Conservation (phyloP, 805 yeast species). For the Brettanomyces sp. region DNA sequence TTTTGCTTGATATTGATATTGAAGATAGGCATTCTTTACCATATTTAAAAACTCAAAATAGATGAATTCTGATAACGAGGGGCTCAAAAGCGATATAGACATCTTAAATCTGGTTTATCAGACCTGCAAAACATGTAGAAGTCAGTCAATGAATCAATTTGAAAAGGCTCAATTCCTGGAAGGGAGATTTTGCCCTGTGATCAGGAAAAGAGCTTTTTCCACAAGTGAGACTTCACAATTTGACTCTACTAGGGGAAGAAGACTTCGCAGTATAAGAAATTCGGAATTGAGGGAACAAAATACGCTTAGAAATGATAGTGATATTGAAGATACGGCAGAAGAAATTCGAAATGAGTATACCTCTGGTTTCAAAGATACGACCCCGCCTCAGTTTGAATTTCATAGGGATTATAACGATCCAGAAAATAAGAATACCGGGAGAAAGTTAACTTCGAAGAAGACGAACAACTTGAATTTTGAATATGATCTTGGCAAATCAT, state of each 20-base stretch:
- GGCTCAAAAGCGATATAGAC: slow-evolving; percentile 16
- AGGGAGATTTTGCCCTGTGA: slow-evolving; percentile 5
- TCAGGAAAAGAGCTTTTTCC: slow-evolving; percentile 48
- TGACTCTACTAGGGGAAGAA: slow-evolving; percentile 28
- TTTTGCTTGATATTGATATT: no score
- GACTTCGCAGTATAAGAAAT: slow-evolving; percentile 5
- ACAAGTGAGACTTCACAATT: slow-evolving; percentile 58
- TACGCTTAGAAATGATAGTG: background rate
- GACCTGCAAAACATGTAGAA: background rate
- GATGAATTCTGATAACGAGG: slow-evolving; percentile 20
- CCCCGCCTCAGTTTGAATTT: no score
- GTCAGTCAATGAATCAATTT: no score
- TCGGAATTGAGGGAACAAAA: background rate
- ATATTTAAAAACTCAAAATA: slow-evolving; percentile 6
- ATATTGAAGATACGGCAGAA: background rate
- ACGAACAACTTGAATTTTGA: no score
- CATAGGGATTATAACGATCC: no score
- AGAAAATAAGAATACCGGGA: no score
- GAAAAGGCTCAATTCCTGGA: no score
- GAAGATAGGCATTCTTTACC: no score
- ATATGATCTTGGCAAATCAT: no score
- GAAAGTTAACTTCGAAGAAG: no score
- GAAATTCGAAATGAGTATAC: slow-evolving; percentile 73
- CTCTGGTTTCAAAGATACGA: slow-evolving; percentile 39
- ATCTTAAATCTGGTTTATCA: slow-evolving; percentile 5